A percentile compares a stretch with the other conserved stretches of the same genome.
Evolutionary conservation across 306 rosid genomes (phyloP).

Genomic region (Casuarina equisetifolia): DNA sequence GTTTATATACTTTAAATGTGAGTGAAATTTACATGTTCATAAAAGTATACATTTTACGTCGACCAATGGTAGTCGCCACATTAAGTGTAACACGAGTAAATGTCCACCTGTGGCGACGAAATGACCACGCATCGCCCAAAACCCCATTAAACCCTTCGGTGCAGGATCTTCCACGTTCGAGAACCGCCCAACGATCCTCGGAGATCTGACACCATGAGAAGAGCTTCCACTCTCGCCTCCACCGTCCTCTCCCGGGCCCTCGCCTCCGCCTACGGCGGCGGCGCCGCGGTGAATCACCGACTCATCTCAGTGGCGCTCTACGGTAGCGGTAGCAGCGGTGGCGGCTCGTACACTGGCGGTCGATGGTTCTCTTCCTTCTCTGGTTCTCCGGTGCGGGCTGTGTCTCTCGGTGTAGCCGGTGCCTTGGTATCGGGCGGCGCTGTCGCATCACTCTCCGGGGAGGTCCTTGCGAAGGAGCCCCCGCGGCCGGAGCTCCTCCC

Average conservation of each 20-base stretch:
- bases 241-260: conserved; percentile 49
- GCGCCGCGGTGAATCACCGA: conserved; percentile 36
- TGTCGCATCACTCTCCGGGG: conserved; percentile 39
- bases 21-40: no score
- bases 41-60: no score
- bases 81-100: neutral
- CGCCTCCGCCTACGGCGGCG: conserved; percentile 44
- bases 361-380: conserved; percentile 44
- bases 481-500: conserved; percentile 60
- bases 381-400: conserved; percentile 16
- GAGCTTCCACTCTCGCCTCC: conserved; percentile 48
- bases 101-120: neutral
- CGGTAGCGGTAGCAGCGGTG: conserved; percentile 26
- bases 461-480: conserved; percentile 76
- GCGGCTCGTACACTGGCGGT: conserved; percentile 24
- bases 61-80: neutral
- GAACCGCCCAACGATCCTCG: neutral
- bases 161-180: conserved; percentile 6
- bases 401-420: conserved; percentile 59
- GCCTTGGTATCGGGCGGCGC: conserved; percentile 42
- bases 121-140: neutral
- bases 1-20: no score
- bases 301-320: conserved; percentile 56
- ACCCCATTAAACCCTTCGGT: neutral
- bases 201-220: conserved; percentile 52